Evolutionary conservation across 1,284 basidiomycete genomes (phyloP).

Genomic region (Abortiporus biennis): DNA sequence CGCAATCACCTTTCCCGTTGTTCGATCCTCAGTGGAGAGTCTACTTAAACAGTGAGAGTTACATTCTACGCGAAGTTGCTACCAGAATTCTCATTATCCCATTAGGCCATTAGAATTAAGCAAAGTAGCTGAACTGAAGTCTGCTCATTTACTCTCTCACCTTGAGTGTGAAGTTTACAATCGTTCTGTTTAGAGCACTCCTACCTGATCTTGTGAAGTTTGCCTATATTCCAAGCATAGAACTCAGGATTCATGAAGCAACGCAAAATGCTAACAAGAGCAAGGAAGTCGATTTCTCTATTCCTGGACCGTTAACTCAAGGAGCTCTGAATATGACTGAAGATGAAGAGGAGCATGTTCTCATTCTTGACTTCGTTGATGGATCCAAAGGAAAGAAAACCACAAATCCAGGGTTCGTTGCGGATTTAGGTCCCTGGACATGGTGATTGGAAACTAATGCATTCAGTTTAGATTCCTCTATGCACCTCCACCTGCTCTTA

Average conservation of each 20-base stretch:
- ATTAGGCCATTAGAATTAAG: conserved; percentile 72
- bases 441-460: no score
- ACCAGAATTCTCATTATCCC: no score
- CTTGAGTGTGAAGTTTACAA: neutral
- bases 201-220: conserved; percentile 80
- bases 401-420: conserved; percentile 22
- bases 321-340: neutral
- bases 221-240: conserved; percentile 69
- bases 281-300: conserved; percentile 31
- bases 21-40: conserved; percentile 74
- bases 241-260: conserved; percentile 54
- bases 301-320: conserved; percentile 8
- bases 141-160: conserved; percentile 15
- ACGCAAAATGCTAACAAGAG: conserved; percentile 12
- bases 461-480: conserved; percentile 36
- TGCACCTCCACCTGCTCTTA: conserved; percentile 43
- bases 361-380: conserved; percentile 72
- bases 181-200: conserved; percentile 48
- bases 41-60: conserved; percentile 59
- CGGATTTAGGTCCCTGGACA: no score
- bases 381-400: conserved; percentile 39
- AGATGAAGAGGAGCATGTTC: conserved; percentile 55
- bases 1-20: conserved; percentile 73
- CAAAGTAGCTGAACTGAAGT: conserved; percentile 85
- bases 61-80: neutral